Percentiles rank a stretch among this genome's conserved stretches.
phyloP scores from a whole-genome alignment of 2,329 filamentous ascomycete genomes.

The Monosporascus sp. region DNA sequence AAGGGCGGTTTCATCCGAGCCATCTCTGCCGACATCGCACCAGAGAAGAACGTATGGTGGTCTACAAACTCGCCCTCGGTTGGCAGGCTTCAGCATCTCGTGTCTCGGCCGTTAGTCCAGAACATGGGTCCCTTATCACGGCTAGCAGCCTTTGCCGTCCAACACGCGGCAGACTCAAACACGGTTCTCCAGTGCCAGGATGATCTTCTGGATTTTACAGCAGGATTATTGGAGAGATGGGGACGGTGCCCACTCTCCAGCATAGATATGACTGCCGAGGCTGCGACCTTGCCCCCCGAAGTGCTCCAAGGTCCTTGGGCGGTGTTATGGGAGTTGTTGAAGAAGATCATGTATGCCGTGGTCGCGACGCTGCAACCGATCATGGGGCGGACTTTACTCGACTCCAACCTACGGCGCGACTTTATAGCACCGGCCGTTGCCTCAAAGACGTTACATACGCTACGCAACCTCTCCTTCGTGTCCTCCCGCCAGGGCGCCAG shows the following conservation, averaged over 20 bases:
- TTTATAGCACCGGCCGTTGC: constrained; percentile 58
- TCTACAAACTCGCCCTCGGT: constrained; percentile 54
- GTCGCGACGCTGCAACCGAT: constrained; percentile 72
- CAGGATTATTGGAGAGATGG: constrained; percentile 67
- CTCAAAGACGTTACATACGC: constrained; percentile 63
- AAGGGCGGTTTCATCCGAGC: constrained; percentile 69
- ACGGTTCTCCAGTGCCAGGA: constrained; percentile 50
- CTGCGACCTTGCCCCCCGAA: constrained; percentile 56
- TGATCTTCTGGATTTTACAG: constrained; percentile 61
- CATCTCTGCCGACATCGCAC: constrained; percentile 62
- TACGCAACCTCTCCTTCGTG: constrained; percentile 78
- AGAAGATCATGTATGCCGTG: constrained; percentile 68
- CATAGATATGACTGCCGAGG: constrained; percentile 65
- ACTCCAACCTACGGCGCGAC: constrained; percentile 40
- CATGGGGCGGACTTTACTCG: constrained; percentile 57
- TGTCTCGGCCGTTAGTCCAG: constrained; percentile 55
- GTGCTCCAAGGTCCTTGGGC: constrained; percentile 64
- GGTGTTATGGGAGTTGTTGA: constrained; percentile 68
- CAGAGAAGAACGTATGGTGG: constrained; percentile 62
- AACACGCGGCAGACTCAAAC: constrained; percentile 42
- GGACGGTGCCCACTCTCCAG: constrained; percentile 66
- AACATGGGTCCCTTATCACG: constrained; percentile 64
- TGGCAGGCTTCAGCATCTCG: constrained; percentile 50
- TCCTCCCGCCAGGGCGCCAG: constrained; percentile 67
- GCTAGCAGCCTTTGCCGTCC: constrained; percentile 59